These are phyloP conservation scores for Agastache rugosa DNA, from an alignment of 257 asterid species.

Conservation along the genomic window DNA sequence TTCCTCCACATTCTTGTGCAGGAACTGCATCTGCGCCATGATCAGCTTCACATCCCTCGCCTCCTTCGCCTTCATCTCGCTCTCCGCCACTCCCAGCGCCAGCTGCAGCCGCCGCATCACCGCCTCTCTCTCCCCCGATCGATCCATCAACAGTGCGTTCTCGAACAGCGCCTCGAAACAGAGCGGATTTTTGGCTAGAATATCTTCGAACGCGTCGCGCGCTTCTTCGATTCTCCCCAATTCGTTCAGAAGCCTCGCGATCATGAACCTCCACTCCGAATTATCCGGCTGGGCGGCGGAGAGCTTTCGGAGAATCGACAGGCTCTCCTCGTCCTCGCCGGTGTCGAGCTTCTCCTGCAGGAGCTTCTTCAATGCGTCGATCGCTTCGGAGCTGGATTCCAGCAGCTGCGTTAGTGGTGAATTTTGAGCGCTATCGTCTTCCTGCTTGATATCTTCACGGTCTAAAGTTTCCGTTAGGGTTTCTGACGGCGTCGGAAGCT, in stretches of 20 bases:
- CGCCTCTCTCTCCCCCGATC: slow-evolving; percentile 67
- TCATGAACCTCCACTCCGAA: slow-evolving; percentile 67
- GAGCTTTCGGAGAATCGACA: slow-evolving; percentile 55
- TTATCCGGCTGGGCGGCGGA: slow-evolving; percentile 71
- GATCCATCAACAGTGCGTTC: slow-evolving; percentile 79
- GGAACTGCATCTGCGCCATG: slow-evolving; percentile 84
- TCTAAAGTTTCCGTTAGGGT: slow-evolving; percentile 40
- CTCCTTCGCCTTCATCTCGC: slow-evolving; percentile 61
- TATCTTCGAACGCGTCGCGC: slow-evolving; percentile 61
- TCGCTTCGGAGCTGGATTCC: slow-evolving; percentile 60
- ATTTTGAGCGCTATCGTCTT: slow-evolving; percentile 28
- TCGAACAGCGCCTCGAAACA: slow-evolving; percentile 75
- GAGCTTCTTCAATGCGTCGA: slow-evolving; percentile 56
- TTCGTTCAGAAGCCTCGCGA: slow-evolving; percentile 69
- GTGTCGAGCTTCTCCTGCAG: slow-evolving; percentile 70
- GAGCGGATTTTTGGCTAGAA: slow-evolving; percentile 55
- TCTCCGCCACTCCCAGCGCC: slow-evolving; percentile 70
- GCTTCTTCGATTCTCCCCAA: slow-evolving; percentile 68
- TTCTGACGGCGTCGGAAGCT: slow-evolving; percentile 42
- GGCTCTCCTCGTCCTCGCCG: slow-evolving; percentile 72
- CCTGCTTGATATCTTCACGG: slow-evolving; percentile 8
- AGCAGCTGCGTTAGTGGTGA: slow-evolving; percentile 56
- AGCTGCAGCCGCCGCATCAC: slow-evolving; percentile 68
- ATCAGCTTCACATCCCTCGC: slow-evolving; percentile 82
- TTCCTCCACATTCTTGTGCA: slow-evolving; percentile 82